Conservation (phyloP, 208 protist species). For the Leishmania lainsoni region DNA sequence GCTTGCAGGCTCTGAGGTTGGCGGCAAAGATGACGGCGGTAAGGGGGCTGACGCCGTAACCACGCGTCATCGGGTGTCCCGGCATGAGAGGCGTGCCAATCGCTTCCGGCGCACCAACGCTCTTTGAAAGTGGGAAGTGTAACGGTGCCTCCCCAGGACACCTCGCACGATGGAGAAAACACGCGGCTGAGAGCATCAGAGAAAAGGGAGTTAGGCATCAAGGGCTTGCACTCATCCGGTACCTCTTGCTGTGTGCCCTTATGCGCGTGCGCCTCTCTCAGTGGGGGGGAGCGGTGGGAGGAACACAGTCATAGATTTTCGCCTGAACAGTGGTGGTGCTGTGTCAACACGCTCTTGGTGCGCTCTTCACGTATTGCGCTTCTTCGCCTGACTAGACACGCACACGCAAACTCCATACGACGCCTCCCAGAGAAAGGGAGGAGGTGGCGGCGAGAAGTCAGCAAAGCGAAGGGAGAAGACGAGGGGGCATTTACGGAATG, state of each 20-base stretch:
- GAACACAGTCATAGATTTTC: not conserved
- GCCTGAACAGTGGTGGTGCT: not conserved
- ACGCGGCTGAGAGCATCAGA: not conserved
- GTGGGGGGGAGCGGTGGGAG: not conserved
- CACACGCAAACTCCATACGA: not conserved
- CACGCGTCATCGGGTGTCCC: slow-evolving; percentile 2
- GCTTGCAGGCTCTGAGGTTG: not conserved
- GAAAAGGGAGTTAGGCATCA: not conserved
- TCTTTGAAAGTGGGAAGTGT: slow-evolving; percentile 14
- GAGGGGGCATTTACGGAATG: not conserved
- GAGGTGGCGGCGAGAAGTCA: not conserved
- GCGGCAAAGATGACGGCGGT: slow-evolving; percentile 1
- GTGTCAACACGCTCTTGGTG: not conserved
- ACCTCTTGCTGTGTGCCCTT: not conserved
- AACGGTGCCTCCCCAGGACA: not conserved
- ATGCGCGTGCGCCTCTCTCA: not conserved
- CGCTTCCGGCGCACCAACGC: slow-evolving; percentile 38
- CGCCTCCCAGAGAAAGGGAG: not conserved
- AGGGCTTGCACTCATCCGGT: not conserved
- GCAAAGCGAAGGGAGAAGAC: not conserved
- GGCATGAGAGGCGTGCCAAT: slow-evolving; percentile 35
- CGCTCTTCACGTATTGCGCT: not conserved
- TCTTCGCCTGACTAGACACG: not conserved
- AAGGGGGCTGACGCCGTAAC: not conserved
- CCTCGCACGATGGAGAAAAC: not conserved